phyloP scores from a whole-genome alignment of 2,329 filamentous ascomycete species.

The Fusarium sororula region DNA sequence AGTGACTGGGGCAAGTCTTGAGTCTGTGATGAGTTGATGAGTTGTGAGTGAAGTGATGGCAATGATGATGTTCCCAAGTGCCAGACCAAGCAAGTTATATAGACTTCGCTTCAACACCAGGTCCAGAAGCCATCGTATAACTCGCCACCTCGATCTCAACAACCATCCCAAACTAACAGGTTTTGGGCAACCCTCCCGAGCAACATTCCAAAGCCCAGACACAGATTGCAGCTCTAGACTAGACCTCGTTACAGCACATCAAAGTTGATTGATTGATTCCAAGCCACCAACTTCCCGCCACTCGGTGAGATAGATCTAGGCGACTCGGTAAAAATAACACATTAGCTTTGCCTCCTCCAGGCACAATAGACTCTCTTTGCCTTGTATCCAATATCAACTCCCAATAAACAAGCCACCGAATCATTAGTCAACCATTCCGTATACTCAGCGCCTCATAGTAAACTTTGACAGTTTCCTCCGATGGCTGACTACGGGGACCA shows the following conservation, averaged over 20 bases:
- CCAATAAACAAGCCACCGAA: too few species aligned
- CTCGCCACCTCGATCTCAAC: conserved; percentile 2
- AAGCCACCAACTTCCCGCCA: too few species aligned
- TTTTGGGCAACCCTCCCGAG: not conserved
- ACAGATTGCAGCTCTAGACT: not conserved
- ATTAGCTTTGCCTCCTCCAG: too few species aligned
- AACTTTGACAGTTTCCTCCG: not conserved
- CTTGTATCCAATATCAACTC: too few species aligned
- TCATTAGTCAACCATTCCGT: too few species aligned
- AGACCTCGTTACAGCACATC: not conserved
- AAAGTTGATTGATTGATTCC: not conserved
- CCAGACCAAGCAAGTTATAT: conserved; percentile 10
- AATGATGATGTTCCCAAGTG: not conserved
- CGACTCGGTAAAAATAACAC: too few species aligned
- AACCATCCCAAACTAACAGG: not conserved
- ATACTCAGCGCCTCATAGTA: not conserved
- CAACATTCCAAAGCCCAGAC: conserved; percentile 14
- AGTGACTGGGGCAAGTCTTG: not conserved
- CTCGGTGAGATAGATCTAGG: too few species aligned
- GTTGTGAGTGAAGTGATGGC: not conserved
- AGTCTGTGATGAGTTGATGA: not conserved
- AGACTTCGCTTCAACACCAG: not conserved
- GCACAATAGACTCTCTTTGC: too few species aligned
- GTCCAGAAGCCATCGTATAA: not conserved
- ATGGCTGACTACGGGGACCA: not conserved